phyloP scores from a whole-genome alignment of 495 filamentous ascomycete genomes.

The Hypoxylon lienhwacheense region DNA sequence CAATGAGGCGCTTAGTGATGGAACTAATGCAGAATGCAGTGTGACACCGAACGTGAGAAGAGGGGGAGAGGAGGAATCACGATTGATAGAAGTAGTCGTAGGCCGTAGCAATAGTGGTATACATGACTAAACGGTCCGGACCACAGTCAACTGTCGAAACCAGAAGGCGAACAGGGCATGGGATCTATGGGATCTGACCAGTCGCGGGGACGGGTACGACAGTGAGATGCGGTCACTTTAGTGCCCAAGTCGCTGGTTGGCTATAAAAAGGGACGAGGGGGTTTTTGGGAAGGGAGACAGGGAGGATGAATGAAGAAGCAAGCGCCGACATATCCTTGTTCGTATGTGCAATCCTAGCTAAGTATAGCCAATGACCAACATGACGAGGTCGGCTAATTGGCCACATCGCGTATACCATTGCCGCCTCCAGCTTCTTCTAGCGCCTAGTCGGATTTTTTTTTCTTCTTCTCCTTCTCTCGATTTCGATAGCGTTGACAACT shows the following conservation, averaged over 20 bases:
- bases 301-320: conserved; percentile 37
- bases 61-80: conserved; percentile 34
- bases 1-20: conserved; percentile 27
- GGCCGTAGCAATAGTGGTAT: conserved; percentile 33
- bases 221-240: conserved; percentile 28
- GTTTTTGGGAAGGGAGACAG: conserved; percentile 34
- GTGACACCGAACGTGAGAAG: conserved; percentile 29
- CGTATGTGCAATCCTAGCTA: conserved; percentile 31
- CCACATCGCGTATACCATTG: conserved; percentile 29
- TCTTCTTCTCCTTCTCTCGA: neutral
- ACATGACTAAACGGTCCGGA: conserved; percentile 17
- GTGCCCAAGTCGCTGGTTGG: conserved; percentile 35
- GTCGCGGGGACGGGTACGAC: conserved; percentile 17
- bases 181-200: conserved; percentile 20
- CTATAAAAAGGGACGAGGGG: conserved; percentile 40
- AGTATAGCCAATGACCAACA: conserved; percentile 31
- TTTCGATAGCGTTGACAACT: too few species aligned
- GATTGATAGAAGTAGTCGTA: too few species aligned
- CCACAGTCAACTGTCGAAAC: conserved; percentile 36
- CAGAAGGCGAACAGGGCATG: conserved; percentile 33
- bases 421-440: conserved; percentile 25
- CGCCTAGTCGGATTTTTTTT: too few species aligned
- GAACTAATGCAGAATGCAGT: conserved; percentile 32
- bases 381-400: conserved; percentile 37
- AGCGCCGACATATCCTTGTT: conserved; percentile 39